These are phyloP conservation scores for Teratosphaeriaceae sp. DNA, from an alignment of 2,329 filamentous ascomycete genomes.

Conservation along the genomic window DNA sequence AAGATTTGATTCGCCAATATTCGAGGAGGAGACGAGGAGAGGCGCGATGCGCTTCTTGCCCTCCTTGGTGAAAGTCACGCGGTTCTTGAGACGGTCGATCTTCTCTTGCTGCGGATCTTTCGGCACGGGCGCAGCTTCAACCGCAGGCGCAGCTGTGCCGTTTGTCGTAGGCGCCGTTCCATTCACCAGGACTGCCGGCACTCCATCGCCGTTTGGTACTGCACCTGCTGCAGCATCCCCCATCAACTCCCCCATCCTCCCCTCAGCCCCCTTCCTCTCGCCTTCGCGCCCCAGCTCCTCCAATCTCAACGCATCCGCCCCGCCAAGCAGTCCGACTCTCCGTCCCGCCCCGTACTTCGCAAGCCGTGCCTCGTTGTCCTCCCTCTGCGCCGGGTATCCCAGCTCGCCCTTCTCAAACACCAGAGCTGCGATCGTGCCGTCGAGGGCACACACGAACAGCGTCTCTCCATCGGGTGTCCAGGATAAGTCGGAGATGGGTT, in stretches of 20 bases:
- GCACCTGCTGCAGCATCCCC: conserved; percentile 60
- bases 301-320: conserved; percentile 77
- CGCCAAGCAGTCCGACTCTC: conserved; percentile 87
- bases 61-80: conserved; percentile 92
- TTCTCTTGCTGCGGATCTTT: conserved; percentile 52
- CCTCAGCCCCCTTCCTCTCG: conserved; percentile 83
- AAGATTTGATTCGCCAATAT: conserved; percentile 77
- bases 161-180: conserved; percentile 22
- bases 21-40: conserved; percentile 76
- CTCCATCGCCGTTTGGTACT: conserved; percentile 26
- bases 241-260: conserved; percentile 98
- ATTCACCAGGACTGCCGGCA: no score
- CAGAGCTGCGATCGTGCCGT: conserved; percentile 77
- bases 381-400: conserved; percentile 75
- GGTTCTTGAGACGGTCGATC: conserved; percentile 70
- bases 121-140: conserved; percentile 37
- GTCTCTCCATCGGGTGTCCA: conserved; percentile 91
- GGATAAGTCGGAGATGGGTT: conserved; percentile 87
- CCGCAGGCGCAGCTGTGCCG: conserved; percentile 23
- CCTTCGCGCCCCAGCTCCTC: conserved; percentile 85
- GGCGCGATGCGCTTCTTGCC: conserved; percentile 95
- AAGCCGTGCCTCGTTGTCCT: conserved; percentile 87
- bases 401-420: conserved; percentile 82
- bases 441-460: conserved; percentile 78
- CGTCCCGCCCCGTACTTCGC: conserved; percentile 87